These are phyloP conservation scores for Cryptococcus jaspeensis DNA, from an alignment of 1,284 basidiomycete genomes.

Conservation along the genomic window DNA sequence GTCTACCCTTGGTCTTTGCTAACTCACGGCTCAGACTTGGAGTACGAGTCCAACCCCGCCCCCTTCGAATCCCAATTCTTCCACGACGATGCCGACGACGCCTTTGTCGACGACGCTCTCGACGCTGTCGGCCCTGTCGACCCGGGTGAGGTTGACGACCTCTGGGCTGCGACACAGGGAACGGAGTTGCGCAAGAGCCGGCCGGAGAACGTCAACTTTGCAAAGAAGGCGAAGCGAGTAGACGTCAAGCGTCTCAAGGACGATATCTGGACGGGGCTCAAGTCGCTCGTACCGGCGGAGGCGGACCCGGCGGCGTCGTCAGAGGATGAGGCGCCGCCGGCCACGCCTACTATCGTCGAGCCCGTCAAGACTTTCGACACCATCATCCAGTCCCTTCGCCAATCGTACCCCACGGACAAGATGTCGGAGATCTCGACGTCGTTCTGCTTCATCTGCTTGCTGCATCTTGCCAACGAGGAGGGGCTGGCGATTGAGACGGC, in stretches of 20 bases:
- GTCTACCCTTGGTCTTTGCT: background rate
- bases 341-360: slow-evolving; percentile 55
- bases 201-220: slow-evolving; percentile 90
- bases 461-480: slow-evolving; percentile 93
- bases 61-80: slow-evolving; percentile 98
- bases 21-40: slow-evolving; percentile 7
- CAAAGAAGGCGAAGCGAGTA: slow-evolving; percentile 93
- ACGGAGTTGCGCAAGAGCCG: slow-evolving; percentile 70
- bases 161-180: slow-evolving; percentile 76
- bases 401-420: slow-evolving; percentile 84
- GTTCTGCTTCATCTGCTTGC: slow-evolving; percentile 97
- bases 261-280: slow-evolving; percentile 91
- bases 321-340: slow-evolving; percentile 4
- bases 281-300: slow-evolving; percentile 61
- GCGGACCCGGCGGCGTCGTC: slow-evolving; percentile 1
- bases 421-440: slow-evolving; percentile 98
- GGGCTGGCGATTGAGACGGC: slow-evolving; percentile 73
- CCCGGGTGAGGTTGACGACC: slow-evolving; percentile 72
- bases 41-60: slow-evolving; percentile 56
- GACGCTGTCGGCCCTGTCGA: slow-evolving; percentile 36
- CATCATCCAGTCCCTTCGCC: slow-evolving; percentile 78
- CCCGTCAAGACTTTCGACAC: slow-evolving; percentile 71
- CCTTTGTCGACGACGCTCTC: slow-evolving; percentile 57
- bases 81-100: slow-evolving; percentile 85
- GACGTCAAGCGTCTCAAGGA: slow-evolving; percentile 97